Evolutionary conservation across 305 asterid genomes (phyloP), one percentile per base, ranked within the genome.

Genomic region (Vinca major): DNA sequence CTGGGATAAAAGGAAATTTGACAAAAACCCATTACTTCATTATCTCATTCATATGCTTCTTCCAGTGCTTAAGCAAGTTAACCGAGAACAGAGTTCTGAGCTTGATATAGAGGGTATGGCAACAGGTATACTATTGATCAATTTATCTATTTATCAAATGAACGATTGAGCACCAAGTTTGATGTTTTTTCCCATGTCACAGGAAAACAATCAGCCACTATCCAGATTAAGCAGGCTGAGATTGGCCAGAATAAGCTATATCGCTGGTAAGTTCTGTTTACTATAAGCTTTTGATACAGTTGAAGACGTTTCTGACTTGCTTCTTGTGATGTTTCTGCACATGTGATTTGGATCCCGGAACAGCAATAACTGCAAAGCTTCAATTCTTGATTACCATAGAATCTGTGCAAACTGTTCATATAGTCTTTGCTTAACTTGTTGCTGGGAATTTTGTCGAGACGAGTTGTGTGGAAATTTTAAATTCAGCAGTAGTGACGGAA

Each of bases 351-450:
- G 77, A 71, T 73, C 75, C 62, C 74, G 72, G 66, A 67, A 77
- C 90, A 91, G 97, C 86, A 83, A 80, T 79, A 86, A 78, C 75
- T 94, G 99, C 85, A 84, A 81, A 72, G 71, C 81, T 54, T 80
- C 90, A 66, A 84, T 91, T 77, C 74, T 86, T 73, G 96, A 94
- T 89, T 91, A 88, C 83, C 96, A 91, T 66, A 84, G 96, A 84
- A 86, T 88, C 79, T 94, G 99, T 84, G 48, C 81, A 56, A 83
- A 79, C 62, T 94, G 99, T 67, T 88, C 92, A 4, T 94, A 86
- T 75, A 84, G 81, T 73, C 89, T 94, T 77, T 94, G 99, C 84
- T 80, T 94, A 75, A 73, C 80, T 79, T 94, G 99, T 76, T 86
- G 96, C 76, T 78, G 75, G 77, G 96, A 86, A 77, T 80, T 85